Percentiles rank a stretch among this genome's conserved stretches.
Conservation (phyloP, 2,329 filamentous ascomycete genomes). For the Fusarium lyarnte region DNA sequence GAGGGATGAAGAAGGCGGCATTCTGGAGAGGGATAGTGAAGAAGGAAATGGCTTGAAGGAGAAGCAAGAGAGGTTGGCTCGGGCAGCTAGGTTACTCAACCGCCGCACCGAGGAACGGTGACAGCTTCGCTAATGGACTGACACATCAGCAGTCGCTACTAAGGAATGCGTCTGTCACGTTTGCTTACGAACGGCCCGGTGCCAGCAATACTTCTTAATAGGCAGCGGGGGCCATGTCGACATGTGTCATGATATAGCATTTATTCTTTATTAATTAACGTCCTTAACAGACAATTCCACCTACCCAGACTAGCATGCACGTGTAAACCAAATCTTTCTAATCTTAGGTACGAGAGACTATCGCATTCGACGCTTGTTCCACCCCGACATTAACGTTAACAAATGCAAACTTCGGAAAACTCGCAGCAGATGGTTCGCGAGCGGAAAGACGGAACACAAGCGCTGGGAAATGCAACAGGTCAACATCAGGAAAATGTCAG, state of each 20-base stretch:
- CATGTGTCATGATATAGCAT: slow-evolving; percentile 46
- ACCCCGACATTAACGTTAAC: neutral
- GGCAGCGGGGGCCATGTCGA: slow-evolving; percentile 36
- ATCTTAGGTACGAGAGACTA: slow-evolving; percentile 8
- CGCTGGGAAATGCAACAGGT: neutral
- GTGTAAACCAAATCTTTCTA: slow-evolving; percentile 27
- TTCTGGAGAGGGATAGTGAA: slow-evolving; percentile 41
- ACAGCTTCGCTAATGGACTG: neutral
- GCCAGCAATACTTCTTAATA: slow-evolving; percentile 38
- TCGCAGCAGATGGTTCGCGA: neutral
- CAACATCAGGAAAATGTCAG: neutral
- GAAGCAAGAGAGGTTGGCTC: slow-evolving; percentile 52
- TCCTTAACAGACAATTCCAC: slow-evolving; percentile 31
- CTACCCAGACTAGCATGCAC: slow-evolving; percentile 14
- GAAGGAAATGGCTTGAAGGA: slow-evolving; percentile 45
- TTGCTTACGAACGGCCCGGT: slow-evolving; percentile 29
- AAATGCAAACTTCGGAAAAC: neutral
- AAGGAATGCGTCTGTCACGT: neutral
- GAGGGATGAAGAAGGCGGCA: slow-evolving; percentile 36
- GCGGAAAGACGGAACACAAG: neutral
- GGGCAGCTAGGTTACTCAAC: slow-evolving; percentile 53
- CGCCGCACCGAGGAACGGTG: slow-evolving; percentile 31
- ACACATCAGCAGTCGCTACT: neutral
- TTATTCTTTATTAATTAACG: slow-evolving; percentile 45
- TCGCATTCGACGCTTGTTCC: slow-evolving; percentile 4